Conservation (phyloP, 2,329 filamentous ascomycete genomes). For the Shiraia bambusicola region DNA sequence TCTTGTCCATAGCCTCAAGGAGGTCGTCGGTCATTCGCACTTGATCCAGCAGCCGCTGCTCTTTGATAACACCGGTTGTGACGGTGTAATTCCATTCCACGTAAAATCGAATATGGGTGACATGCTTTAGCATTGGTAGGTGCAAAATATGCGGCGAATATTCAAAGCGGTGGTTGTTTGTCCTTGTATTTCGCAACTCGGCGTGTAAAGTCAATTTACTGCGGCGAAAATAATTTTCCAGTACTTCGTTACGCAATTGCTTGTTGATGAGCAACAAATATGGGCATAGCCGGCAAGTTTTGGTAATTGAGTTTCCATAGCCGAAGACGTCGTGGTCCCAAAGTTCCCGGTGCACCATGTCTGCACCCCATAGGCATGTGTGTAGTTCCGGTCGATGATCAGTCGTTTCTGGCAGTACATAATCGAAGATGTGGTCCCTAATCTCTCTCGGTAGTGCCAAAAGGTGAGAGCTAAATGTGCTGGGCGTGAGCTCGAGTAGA, state of each 20-base stretch:
- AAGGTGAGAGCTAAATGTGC: slow-evolving; percentile 34
- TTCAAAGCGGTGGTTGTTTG: slow-evolving; percentile 36
- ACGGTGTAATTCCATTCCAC: slow-evolving; percentile 41
- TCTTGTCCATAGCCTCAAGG: slow-evolving; percentile 34
- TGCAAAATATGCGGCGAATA: slow-evolving; percentile 39
- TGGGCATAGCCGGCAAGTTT: slow-evolving; percentile 21
- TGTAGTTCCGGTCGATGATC: slow-evolving; percentile 32
- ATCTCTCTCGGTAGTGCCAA: slow-evolving; percentile 36
- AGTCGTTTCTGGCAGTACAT: slow-evolving; percentile 25
- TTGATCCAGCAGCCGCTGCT: slow-evolving; percentile 28
- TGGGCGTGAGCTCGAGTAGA: slow-evolving; percentile 37
- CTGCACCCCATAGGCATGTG: slow-evolving; percentile 39
- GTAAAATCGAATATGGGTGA: slow-evolving; percentile 37
- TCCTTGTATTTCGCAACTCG: slow-evolving; percentile 34
- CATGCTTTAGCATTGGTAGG: slow-evolving; percentile 30
- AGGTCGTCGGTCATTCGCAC: slow-evolving; percentile 35
- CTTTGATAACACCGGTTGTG: slow-evolving; percentile 19
- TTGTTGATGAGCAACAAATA: slow-evolving; percentile 33
- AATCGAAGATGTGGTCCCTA: slow-evolving; percentile 28
- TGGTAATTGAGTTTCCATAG: slow-evolving; percentile 30
- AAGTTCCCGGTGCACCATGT: slow-evolving; percentile 36
- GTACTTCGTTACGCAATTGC: slow-evolving; percentile 33
- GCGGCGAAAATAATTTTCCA: slow-evolving; percentile 29
- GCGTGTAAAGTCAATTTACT: slow-evolving; percentile 39
- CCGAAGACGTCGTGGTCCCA: slow-evolving; percentile 40